These are phyloP conservation scores for Torulaspora quercuum DNA, from an alignment of 805 yeast species.

Conservation along the genomic window DNA sequence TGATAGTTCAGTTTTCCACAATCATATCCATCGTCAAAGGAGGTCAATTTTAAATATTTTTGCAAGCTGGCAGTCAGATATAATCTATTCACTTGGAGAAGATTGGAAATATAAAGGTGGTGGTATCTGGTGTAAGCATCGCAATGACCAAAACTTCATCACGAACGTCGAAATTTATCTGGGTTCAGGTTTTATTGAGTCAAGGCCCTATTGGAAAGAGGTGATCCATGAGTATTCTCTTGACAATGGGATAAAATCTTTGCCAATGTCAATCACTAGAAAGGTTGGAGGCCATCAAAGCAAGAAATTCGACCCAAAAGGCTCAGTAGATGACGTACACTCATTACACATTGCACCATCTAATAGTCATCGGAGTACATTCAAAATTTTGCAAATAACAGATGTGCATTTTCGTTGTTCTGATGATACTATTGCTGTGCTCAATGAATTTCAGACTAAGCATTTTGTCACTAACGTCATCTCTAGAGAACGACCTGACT, in stretches of 20 bases:
- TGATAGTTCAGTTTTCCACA: conserved; percentile 32
- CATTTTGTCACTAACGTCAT: conserved; percentile 50
- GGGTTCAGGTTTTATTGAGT: conserved; percentile 55
- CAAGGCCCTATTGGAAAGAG: conserved; percentile 54
- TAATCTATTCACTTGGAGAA: conserved; percentile 13
- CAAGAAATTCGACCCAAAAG: conserved; percentile 1
- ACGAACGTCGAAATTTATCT: conserved; percentile 51
- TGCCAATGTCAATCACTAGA: conserved; percentile 18
- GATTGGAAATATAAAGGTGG: conserved; percentile 46
- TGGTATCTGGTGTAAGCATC: conserved; percentile 57
- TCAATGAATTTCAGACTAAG: conserved; percentile 43
- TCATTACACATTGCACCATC: not conserved
- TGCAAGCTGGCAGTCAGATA: conserved; percentile 1
- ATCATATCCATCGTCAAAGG: conserved; percentile 23
- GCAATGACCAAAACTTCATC: conserved; percentile 38
- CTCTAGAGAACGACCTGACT: conserved; percentile 55
- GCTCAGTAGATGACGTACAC: not conserved
- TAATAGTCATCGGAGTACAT: conserved; percentile 20
- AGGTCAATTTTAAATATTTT: conserved; percentile 7
- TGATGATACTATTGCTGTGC: conserved; percentile 47
- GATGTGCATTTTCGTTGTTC: conserved; percentile 59
- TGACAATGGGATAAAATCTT: not conserved
- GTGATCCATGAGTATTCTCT: conserved; percentile 21
- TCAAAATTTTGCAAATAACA: conserved; percentile 62
- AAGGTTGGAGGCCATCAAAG: conserved; percentile 1